phyloP scores from a whole-genome alignment of 2,329 filamentous ascomycete genomes.

The Colletotrichum trifolii region DNA sequence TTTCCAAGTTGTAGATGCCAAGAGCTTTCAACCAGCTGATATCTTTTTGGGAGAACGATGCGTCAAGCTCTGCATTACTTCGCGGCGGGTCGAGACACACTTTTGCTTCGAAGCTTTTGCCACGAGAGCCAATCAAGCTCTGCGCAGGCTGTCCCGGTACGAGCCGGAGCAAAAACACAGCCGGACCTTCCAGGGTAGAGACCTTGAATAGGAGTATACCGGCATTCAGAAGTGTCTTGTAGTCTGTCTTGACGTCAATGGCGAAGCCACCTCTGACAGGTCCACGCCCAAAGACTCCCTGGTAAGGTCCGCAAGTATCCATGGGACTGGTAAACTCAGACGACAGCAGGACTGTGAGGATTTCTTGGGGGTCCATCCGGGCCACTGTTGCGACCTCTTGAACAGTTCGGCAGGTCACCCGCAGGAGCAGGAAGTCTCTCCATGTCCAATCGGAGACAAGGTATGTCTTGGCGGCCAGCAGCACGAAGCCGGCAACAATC shows the following conservation, averaged over 20 bases:
- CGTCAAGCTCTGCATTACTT: no score
- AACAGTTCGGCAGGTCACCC: slow-evolving; percentile 40
- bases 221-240: neutral
- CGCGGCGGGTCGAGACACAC: neutral
- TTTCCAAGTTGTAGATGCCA: no score
- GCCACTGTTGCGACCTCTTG: slow-evolving; percentile 39
- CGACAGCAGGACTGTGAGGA: slow-evolving; percentile 40
- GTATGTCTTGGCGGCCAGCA: slow-evolving; percentile 40
- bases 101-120: accelerated
- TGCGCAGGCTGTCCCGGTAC: neutral
- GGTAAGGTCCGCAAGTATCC: slow-evolving; percentile 39
- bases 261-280: slow-evolving; percentile 6
- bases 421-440: slow-evolving; percentile 40
- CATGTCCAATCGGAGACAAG: slow-evolving; percentile 42
- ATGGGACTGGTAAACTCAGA: slow-evolving; percentile 36
- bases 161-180: neutral
- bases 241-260: slow-evolving; percentile 3
- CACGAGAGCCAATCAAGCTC: neutral
- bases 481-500: slow-evolving; percentile 41
- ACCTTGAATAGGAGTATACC: neutral
- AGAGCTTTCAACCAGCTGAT: no score
- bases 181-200: neutral
- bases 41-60: accelerated
- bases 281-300: slow-evolving; percentile 28
- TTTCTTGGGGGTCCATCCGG: slow-evolving; percentile 38